Evolutionary conservation across 176 grass and related monocot genomes (phyloP), one percentile per base, ranked within the genome.

Genomic region (Alopecurus myosuroides): DNA sequence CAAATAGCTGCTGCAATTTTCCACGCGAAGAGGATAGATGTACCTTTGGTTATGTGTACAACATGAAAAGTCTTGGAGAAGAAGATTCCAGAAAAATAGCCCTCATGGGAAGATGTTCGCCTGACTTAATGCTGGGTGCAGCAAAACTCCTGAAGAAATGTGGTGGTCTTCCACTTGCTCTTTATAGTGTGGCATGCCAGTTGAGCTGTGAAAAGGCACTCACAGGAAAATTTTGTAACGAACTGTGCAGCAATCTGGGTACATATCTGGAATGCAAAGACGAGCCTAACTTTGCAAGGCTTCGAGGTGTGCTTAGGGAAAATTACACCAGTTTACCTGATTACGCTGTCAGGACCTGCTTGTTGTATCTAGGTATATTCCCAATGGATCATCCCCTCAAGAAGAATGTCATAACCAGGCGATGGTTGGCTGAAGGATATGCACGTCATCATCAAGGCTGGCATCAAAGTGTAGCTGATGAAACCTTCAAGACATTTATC

Each of bases 381-480:
- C 68, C 68, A 14, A 26, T 25, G 11, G 11, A 44, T 44, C 68
- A n/a, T 0, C 68, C 36, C 11, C 11, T 70, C 8, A 70, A 6
- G 37, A 70, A 25, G 13, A 73, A 73, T 4, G 13, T 42, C 6
- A 4, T 73, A 9, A 15, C 26, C 13, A 73, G 70, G 25, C 69
- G 40, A 46, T 72, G 69, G n/a, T 46, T 72, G 22, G 69, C 69
- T 46, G 69, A 72, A 72, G 69, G 69, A 72, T 72, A 72, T 29
- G 69, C 40, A 17, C 40, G 41, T n/a, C n/a, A 46, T 26, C 0
- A 3, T 26, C 6, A 7, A 7, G n/a, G 22, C 2, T 17, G 13
- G 5, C 1, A 72, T 22, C n/a, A 30, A 62, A 62, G 4, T 62
- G 12, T 31, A 62, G 58, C 58, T 30, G 28, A 70, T 14, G 26